Percentiles rank a stretch among this genome's conserved stretches.
Evolutionary conservation across 495 filamentous ascomycete genomes (phyloP).

Genomic region (Lasiosphaeria ovina): DNA sequence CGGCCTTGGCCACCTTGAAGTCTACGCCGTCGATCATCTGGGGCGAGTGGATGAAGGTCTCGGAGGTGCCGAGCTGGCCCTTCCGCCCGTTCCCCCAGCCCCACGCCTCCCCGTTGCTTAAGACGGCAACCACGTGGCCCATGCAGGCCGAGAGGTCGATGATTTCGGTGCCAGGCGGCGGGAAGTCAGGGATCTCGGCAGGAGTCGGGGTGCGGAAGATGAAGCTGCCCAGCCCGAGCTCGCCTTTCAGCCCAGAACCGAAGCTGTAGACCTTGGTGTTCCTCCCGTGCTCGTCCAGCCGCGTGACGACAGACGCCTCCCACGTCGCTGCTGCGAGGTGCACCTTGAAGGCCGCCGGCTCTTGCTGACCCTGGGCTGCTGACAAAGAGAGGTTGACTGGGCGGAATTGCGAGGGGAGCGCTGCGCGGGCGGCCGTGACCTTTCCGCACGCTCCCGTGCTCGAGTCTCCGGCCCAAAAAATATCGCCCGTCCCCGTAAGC

Average conservation of each 20-base stretch:
- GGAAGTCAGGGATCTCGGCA: conserved; percentile 56
- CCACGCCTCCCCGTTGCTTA: conserved; percentile 73
- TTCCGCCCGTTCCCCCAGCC: conserved; percentile 87
- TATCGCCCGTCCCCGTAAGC: conserved; percentile 52
- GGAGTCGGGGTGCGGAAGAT: conserved; percentile 28
- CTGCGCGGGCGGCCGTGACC: conserved; percentile 7
- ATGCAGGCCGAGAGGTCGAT: conserved; percentile 66
- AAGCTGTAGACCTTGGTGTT: conserved; percentile 53
- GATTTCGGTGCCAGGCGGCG: conserved; percentile 51
- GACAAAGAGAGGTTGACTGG: conserved; percentile 20
- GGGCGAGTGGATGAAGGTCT: conserved; percentile 54
- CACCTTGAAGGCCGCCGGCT: conserved; percentile 20
- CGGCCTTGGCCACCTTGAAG: conserved; percentile 58
- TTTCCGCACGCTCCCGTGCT: conserved; percentile 54
- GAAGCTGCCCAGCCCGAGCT: conserved; percentile 60
- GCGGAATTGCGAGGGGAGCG: conserved; percentile 16
- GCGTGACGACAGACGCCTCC: conserved; percentile 65
- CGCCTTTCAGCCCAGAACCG: conserved; percentile 67
- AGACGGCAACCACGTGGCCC: conserved; percentile 69
- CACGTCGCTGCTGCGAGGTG: conserved; percentile 65
- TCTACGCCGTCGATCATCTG: conserved; percentile 51
- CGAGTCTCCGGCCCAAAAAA: conserved; percentile 64
- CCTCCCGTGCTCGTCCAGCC: conserved; percentile 34
- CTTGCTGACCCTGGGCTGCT: conserved; percentile 1
- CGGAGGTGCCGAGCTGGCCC: conserved; percentile 67